Percentiles rank a stretch among this genome's conserved stretches.
Conservation (phyloP, 116 monocot species). For the Trichopus zeylanicus region DNA sequence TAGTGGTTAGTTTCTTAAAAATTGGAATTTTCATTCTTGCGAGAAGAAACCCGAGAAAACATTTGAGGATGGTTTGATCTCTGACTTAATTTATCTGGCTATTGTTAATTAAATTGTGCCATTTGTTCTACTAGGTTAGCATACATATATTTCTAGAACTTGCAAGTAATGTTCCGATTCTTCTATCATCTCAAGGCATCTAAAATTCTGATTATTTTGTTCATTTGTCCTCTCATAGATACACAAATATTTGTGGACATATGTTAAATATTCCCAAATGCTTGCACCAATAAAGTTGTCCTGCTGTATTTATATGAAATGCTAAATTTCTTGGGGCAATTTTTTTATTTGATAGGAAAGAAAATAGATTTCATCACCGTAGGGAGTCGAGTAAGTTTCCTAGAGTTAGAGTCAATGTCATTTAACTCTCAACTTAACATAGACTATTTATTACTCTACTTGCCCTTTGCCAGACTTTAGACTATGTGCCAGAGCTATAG, state of each 20-base stretch:
- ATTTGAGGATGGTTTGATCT: slow-evolving; percentile 80
- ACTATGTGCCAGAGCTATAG: slow-evolving; percentile 82
- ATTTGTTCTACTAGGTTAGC: not conserved
- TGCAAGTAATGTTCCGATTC: too few relatives aligned
- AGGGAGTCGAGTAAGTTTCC: slow-evolving; percentile 76
- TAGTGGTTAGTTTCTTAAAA: slow-evolving; percentile 73
- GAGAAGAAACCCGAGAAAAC: slow-evolving; percentile 87
- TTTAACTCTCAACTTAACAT: too few relatives aligned
- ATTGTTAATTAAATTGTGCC: slow-evolving; percentile 2
- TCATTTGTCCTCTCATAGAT: too few relatives aligned
- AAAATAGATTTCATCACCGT: slow-evolving; percentile 86
- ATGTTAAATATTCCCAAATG: too few relatives aligned
- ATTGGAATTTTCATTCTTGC: slow-evolving; percentile 95
- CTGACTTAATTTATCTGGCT: slow-evolving; percentile 10
- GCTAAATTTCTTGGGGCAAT: not conserved
- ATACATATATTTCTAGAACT: too few relatives aligned
- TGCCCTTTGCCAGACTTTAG: slow-evolving; percentile 54
- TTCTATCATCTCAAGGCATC: too few relatives aligned
- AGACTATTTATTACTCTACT: not conserved
- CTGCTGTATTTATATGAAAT: not conserved
- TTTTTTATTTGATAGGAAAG: slow-evolving; percentile 53
- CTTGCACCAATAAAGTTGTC: too few relatives aligned
- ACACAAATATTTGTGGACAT: too few relatives aligned
- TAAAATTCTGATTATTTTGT: too few relatives aligned
- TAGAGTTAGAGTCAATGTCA: too few relatives aligned